Percentiles rank a stretch among this genome's conserved stretches.
phyloP scores from a whole-genome alignment of 192 early-diverging fungal species.

The Coemansia sp. region DNA sequence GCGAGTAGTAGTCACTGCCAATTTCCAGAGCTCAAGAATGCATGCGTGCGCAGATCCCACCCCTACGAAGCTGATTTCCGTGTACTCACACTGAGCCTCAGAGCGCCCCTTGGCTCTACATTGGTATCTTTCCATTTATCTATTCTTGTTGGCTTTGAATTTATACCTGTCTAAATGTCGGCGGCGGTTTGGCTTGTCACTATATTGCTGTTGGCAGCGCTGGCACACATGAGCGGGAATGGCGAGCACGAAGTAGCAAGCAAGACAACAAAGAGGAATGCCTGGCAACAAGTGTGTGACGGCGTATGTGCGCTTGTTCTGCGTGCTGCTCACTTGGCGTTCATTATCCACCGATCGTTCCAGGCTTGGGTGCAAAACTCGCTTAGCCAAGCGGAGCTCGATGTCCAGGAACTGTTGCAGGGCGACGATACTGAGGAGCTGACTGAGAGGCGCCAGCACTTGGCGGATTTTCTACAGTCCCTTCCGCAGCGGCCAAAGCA shows the following conservation, averaged over 20 bases:
- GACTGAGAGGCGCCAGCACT: constrained; percentile 23
- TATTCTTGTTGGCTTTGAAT: not conserved
- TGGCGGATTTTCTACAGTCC: constrained; percentile 28
- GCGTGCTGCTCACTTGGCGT: constrained; percentile 33
- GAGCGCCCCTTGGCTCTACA: not conserved
- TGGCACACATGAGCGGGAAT: constrained; percentile 18
- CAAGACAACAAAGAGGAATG: constrained; percentile 8
- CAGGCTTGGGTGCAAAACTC: constrained; percentile 47
- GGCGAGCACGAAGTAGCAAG: not conserved
- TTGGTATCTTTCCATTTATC: not conserved
- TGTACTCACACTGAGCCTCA: not conserved
- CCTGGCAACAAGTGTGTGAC: constrained; percentile 23
- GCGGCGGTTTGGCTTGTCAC: constrained; percentile 17
- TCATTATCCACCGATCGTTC: constrained; percentile 40
- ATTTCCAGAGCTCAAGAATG: not conserved
- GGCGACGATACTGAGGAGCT: constrained; percentile 32
- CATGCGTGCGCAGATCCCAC: not conserved
- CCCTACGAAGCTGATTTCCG: not conserved
- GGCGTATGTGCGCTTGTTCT: constrained; percentile 26
- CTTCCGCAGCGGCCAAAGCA: constrained; percentile 44
- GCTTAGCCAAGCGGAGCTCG: constrained; percentile 32
- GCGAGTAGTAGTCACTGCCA: not conserved
- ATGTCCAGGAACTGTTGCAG: constrained; percentile 37
- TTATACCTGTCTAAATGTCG: constrained; percentile 10
- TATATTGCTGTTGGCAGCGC: constrained; percentile 22